Evolutionary conservation across 805 yeast genomes (phyloP).

Genomic region (Tanozyma kutaoensis): DNA sequence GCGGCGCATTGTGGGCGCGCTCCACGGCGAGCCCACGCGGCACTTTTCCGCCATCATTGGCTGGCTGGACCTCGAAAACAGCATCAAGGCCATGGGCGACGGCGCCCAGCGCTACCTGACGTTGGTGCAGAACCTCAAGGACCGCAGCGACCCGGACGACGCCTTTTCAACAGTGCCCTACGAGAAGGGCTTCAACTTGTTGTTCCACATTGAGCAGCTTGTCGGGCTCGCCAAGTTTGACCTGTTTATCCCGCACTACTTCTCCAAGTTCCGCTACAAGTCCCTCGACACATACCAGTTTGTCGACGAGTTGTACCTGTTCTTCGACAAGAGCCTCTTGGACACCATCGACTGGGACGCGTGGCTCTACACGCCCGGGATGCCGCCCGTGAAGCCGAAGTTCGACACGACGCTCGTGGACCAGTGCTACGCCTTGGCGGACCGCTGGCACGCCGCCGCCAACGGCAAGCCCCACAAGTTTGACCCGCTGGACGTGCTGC

Average conservation of each 20-base stretch:
- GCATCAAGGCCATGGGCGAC: constrained; percentile 54
- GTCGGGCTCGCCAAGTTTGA: constrained; percentile 56
- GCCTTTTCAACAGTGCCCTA: constrained; percentile 82
- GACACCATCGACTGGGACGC: constrained; percentile 72
- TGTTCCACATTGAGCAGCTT: constrained; percentile 57
- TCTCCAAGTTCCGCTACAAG: constrained; percentile 49
- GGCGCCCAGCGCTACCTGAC: constrained; percentile 27
- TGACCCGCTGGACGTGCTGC: constrained; percentile 30
- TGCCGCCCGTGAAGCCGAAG: constrained; percentile 71
- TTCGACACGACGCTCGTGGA: constrained; percentile 74
- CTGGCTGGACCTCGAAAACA: constrained; percentile 66
- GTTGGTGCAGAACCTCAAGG: constrained; percentile 60
- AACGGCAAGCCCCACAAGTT: constrained; percentile 4
- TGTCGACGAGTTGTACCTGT: constrained; percentile 60
- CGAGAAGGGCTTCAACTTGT: constrained; percentile 77
- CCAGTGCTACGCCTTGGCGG: constrained; percentile 52
- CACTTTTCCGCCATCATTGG: constrained; percentile 80
- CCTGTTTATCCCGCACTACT: constrained; percentile 70
- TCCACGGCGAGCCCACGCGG: constrained; percentile 70
- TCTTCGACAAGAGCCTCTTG: constrained; percentile 39
- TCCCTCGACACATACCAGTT: constrained; percentile 78
- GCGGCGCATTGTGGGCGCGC: constrained; percentile 61
- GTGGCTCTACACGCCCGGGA: constrained; percentile 74
- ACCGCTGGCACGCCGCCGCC: constrained; percentile 39
- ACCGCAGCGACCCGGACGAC: constrained; percentile 74